Evolutionary conservation across 495 filamentous ascomycete genomes (phyloP).

Genomic region (Rhypophila decipiens): DNA sequence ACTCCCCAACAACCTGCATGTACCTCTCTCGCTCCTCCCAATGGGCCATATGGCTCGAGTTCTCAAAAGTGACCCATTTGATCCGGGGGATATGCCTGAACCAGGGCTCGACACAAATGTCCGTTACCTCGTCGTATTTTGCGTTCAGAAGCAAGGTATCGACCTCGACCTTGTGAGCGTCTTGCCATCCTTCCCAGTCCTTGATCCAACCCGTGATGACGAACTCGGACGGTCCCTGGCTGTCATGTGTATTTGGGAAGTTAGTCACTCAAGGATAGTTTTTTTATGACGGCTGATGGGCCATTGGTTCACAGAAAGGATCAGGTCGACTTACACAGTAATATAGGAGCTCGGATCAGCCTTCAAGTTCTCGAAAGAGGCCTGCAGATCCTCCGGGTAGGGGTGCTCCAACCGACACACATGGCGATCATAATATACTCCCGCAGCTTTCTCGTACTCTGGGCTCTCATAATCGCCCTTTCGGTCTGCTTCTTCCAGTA

Average conservation of each 20-base stretch:
- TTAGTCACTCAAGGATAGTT: not conserved
- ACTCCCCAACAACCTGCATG: conserved; percentile 19
- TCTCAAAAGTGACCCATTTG: conserved; percentile 40
- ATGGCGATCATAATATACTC: conserved; percentile 34
- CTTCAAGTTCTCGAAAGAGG: conserved; percentile 29
- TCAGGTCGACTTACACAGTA: conserved; percentile 32
- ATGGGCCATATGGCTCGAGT: conserved; percentile 41
- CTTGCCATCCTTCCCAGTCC: conserved; percentile 31
- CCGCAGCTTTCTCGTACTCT: conserved; percentile 21
- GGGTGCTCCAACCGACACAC: conserved; percentile 38
- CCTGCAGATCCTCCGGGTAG: conserved; percentile 27
- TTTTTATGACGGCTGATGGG: conserved; percentile 1
- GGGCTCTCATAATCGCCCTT: not conserved
- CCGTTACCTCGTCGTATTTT: conserved; percentile 41
- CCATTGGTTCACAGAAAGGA: not conserved
- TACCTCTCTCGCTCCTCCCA: conserved; percentile 40
- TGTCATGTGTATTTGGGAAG: conserved; percentile 1
- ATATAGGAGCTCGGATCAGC: conserved; percentile 39
- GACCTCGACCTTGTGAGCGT: conserved; percentile 35
- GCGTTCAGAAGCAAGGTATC: conserved; percentile 46
- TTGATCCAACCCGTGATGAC: conserved; percentile 37
- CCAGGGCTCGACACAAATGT: conserved; percentile 35
- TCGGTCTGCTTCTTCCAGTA: not conserved
- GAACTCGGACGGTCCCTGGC: conserved; percentile 46
- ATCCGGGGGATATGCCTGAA: conserved; percentile 36